These are phyloP conservation scores for Aspergillus campestris DNA, from an alignment of 495 filamentous ascomycete species.

Conservation along the genomic window DNA sequence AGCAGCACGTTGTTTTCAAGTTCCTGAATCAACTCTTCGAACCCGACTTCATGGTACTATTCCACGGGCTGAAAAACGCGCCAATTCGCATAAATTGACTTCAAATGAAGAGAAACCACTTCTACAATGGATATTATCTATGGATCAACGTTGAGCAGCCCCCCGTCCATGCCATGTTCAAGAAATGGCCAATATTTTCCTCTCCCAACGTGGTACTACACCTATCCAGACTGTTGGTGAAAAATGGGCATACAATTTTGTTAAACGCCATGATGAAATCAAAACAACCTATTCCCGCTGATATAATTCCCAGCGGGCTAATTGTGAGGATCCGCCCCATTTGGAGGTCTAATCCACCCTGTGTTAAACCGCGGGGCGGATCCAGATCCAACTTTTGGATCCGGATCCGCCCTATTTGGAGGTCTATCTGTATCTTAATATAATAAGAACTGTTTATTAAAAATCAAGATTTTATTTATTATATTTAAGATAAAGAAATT, in stretches of 20 bases:
- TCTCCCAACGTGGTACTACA: constrained; percentile 2
- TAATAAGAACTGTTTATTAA: too few relatives aligned
- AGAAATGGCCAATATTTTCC: constrained; percentile 35
- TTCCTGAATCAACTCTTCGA: constrained; percentile 11
- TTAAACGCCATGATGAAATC: constrained; percentile 20
- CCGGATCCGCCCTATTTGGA: too few relatives aligned
- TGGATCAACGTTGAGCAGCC: constrained; percentile 8
- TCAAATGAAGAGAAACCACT: constrained; percentile 13
- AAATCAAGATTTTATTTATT: too few relatives aligned
- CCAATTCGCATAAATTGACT: constrained; percentile 18
- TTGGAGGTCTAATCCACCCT: too few relatives aligned
- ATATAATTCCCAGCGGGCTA: constrained; percentile 27
- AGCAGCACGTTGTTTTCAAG: too few relatives aligned
- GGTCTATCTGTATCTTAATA: too few relatives aligned
- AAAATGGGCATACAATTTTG: constrained; percentile 17
- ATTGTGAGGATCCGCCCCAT: too few relatives aligned
- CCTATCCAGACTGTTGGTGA: neutral
- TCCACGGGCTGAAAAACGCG: constrained; percentile 3
- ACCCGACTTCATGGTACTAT: constrained; percentile 5
- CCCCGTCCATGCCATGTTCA: constrained; percentile 11
- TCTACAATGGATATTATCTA: constrained; percentile 22
- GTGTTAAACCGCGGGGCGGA: too few relatives aligned
- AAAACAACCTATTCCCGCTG: constrained; percentile 18
- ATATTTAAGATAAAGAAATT: too few relatives aligned
- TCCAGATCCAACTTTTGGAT: too few relatives aligned